A percentile compares a stretch with the other conserved stretches of the same genome.
These are phyloP conservation scores for Fusarium pininemorale DNA, from an alignment of 2,329 filamentous ascomycete genomes.

Conservation along the genomic window DNA sequence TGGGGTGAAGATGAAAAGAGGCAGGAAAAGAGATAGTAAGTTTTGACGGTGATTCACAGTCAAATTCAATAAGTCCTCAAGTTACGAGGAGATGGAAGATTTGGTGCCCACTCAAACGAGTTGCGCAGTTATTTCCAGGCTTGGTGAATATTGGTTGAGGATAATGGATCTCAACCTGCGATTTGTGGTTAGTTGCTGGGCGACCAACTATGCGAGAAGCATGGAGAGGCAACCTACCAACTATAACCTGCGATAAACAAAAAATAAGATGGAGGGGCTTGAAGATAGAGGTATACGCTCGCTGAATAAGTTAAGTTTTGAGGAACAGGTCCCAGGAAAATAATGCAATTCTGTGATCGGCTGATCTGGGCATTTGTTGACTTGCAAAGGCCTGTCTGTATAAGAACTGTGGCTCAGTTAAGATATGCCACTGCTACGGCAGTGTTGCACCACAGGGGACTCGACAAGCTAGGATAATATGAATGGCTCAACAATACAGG, in stretches of 20 bases:
- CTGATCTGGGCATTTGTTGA: constrained; percentile 14
- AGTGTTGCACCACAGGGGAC: not conserved
- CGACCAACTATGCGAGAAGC: constrained; percentile 13
- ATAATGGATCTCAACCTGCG: not conserved
- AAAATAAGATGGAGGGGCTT: not conserved
- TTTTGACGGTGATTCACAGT: constrained; percentile 21
- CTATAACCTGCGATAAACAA: not conserved
- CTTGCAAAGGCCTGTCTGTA: not conserved
- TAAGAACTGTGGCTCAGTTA: not conserved
- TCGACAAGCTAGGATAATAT: not conserved
- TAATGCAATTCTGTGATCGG: not conserved
- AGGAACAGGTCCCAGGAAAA: not conserved
- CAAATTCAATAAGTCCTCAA: not conserved
- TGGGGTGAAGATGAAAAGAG: constrained; percentile 9
- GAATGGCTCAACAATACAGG: not conserved
- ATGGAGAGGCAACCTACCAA: not conserved
- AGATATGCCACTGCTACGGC: not conserved
- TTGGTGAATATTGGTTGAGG: not conserved
- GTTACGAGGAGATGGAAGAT: not conserved
- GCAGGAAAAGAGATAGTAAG: not conserved
- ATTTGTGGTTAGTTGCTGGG: constrained; percentile 29
- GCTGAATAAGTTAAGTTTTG: not conserved
- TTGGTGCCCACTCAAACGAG: not conserved
- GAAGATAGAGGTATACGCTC: not conserved
- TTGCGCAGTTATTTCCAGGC: not conserved